Percentiles rank a stretch among this genome's conserved stretches.
These are phyloP conservation scores for Solanum chiquidenum DNA, from an alignment of 257 asterid genomes.

Conservation along the genomic window DNA sequence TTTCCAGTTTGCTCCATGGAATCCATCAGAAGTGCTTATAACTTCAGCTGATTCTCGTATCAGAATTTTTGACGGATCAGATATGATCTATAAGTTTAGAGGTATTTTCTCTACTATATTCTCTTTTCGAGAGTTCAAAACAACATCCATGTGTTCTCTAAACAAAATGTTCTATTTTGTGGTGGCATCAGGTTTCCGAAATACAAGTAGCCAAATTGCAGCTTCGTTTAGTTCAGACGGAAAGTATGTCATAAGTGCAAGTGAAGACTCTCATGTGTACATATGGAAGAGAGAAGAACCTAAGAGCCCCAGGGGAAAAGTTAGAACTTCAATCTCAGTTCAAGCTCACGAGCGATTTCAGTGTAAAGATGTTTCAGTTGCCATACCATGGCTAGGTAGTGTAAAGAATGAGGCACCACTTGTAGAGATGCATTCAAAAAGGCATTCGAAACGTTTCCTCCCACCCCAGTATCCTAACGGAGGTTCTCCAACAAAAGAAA, in stretches of 20 bases:
- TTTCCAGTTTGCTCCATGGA: slow-evolving; percentile 61
- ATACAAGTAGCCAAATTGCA: slow-evolving; percentile 78
- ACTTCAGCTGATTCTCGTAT: slow-evolving; percentile 82
- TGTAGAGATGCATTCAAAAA: slow-evolving; percentile 59
- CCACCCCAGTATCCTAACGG: slow-evolving; percentile 8
- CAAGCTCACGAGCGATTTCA: slow-evolving; percentile 65
- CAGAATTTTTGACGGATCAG: slow-evolving; percentile 56
- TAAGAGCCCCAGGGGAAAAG: slow-evolving; percentile 29
- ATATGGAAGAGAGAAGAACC: slow-evolving; percentile 69
- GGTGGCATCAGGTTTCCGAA: slow-evolving; percentile 50
- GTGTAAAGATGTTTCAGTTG: slow-evolving; percentile 70
- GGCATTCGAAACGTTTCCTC: slow-evolving; percentile 46
- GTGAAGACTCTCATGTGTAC: slow-evolving; percentile 78
- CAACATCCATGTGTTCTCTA: background rate
- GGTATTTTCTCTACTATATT: slow-evolving; percentile 20
- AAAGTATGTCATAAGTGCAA: slow-evolving; percentile 63
- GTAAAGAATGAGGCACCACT: slow-evolving; percentile 45
- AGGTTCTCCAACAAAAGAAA: slow-evolving; percentile 31
- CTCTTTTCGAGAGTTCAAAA: background rate
- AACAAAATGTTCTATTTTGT: background rate
- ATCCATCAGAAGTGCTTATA: slow-evolving; percentile 56
- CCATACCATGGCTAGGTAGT: slow-evolving; percentile 74
- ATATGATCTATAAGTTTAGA: slow-evolving; percentile 52
- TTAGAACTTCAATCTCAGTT: slow-evolving; percentile 17
- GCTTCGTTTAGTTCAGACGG: slow-evolving; percentile 75